Evolutionary conservation across 495 filamentous ascomycete genomes (phyloP), one percentile per base, ranked within the genome.

Genomic region (Penicillium riverlandense): DNA sequence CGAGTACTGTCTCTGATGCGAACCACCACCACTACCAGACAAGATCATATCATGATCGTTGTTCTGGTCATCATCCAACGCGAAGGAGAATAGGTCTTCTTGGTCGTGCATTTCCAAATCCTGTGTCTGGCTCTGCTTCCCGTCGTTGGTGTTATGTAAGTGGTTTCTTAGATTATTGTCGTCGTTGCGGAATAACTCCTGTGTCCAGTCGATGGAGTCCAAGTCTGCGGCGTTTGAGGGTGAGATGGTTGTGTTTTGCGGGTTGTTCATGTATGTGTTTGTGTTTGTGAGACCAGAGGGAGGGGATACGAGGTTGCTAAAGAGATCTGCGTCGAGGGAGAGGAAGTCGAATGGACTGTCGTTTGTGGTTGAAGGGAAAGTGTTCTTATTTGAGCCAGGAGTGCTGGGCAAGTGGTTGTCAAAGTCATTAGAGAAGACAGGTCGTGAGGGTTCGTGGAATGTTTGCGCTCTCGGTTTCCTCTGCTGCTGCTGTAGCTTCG

Each of bases 161-260:
- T 3, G 22, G 4, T 22, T 22, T 22, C 2, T 22, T 22, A 22
- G 2, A 22, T 22, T 4, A 22, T 22, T 4, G 2, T 22, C 22
- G 2, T 22, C 22, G 22, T 53, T 58, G 15, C 53, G 58, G 8
- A 68, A 62, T 2, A 69, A 48, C 13, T 66, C 62, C 35, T 61
- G 50, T 27, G 63, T 56, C 65, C 65, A 68, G 50, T 71, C 63
- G 1, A 66, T 44, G 28, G 49, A 44, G 12, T 65, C 54, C 4
- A 56, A 41, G 34, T 50, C 44, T 13, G 43, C 31, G 10, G 53
- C 28, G n/a, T 22, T 22, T 22, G 46, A 37, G 6, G 51, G 47
- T n/a, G 48, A 50, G 8, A 51, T 22, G 29, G 42, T 38, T 7
- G 31, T 41, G 32, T 11, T 34, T 34, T 34, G 32, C 2, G 32